Evolutionary conservation across 2,329 filamentous ascomycete species (phyloP).

Genomic region (Colletotrichum tropicicola): DNA sequence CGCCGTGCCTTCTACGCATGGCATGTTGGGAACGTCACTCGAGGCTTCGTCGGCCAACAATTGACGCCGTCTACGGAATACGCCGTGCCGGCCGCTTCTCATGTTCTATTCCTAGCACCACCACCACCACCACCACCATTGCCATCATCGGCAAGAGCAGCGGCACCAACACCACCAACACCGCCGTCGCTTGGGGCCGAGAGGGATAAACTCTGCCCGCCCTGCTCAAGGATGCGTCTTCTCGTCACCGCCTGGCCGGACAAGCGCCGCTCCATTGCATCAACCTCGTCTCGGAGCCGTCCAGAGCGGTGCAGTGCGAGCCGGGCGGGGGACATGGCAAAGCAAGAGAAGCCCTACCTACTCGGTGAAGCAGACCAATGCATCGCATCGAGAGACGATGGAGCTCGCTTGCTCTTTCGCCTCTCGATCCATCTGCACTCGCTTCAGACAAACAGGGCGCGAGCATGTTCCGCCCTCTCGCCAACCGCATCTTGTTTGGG

Average conservation of each 20-base stretch:
- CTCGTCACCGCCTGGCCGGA: background rate
- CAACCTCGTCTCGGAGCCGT: background rate
- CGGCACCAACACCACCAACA: background rate
- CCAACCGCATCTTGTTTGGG: constrained; percentile 13
- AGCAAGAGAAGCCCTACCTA: background rate
- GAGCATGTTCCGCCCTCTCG: background rate
- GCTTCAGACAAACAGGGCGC: background rate
- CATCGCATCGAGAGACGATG: background rate
- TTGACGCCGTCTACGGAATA: background rate
- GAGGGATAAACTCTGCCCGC: background rate
- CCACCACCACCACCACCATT: background rate
- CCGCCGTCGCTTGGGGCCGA: constrained; percentile 1
- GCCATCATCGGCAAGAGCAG: background rate
- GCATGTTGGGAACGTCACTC: no score
- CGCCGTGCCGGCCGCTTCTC: constrained; percentile 3
- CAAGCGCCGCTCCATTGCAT: background rate
- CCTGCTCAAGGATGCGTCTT: background rate
- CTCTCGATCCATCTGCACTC: background rate
- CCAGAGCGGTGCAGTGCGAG: background rate
- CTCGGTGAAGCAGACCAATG: background rate
- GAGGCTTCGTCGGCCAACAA: no score
- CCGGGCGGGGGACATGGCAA: background rate
- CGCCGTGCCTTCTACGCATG: no score
- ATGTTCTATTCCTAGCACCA: constrained; percentile 20
- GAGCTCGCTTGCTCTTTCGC: background rate